Conservation (phyloP, 768 basidiomycete genomes). For the Suillus lakei region DNA sequence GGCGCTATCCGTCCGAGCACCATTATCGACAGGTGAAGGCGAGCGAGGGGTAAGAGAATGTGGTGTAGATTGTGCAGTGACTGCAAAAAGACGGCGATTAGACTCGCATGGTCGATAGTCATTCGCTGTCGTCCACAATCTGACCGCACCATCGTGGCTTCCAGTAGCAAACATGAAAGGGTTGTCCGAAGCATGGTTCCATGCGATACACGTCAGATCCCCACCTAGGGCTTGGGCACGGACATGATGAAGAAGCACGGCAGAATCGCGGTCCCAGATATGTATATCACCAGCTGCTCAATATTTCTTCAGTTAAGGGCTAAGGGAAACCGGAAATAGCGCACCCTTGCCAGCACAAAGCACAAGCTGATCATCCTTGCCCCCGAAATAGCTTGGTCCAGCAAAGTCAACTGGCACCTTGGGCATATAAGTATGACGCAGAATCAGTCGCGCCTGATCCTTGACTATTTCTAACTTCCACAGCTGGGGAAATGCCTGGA, state of each 20-base stretch:
- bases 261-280: conserved; percentile 82
- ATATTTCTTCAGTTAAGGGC: background rate
- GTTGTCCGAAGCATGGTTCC: conserved; percentile 65
- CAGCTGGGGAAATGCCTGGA: conserved; percentile 67
- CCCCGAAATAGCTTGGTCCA: conserved; percentile 77
- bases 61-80: conserved; percentile 1
- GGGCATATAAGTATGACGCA: conserved; percentile 74
- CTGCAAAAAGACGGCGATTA: background rate
- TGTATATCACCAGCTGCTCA: conserved; percentile 72
- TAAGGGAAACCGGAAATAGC: conserved; percentile 10
- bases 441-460: conserved; percentile 43
- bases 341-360: conserved; percentile 73
- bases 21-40: conserved; percentile 3
- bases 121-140: conserved; percentile 60
- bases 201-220: conserved; percentile 74
- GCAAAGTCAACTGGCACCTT: conserved; percentile 71
- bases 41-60: conserved; percentile 8
- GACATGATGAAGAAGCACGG: conserved; percentile 65
- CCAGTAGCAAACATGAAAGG: conserved; percentile 77
- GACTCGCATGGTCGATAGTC: conserved; percentile 2
- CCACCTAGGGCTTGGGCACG: conserved; percentile 57
- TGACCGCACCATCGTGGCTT: conserved; percentile 69
- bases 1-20: conserved; percentile 3
- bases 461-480: conserved; percentile 68
- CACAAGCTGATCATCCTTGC: conserved; percentile 74